A percentile compares a stretch with the other conserved stretches of the same genome.
Evolutionary conservation across 2,329 filamentous ascomycete genomes (phyloP).

Genomic region (Botrytis squamosa): DNA sequence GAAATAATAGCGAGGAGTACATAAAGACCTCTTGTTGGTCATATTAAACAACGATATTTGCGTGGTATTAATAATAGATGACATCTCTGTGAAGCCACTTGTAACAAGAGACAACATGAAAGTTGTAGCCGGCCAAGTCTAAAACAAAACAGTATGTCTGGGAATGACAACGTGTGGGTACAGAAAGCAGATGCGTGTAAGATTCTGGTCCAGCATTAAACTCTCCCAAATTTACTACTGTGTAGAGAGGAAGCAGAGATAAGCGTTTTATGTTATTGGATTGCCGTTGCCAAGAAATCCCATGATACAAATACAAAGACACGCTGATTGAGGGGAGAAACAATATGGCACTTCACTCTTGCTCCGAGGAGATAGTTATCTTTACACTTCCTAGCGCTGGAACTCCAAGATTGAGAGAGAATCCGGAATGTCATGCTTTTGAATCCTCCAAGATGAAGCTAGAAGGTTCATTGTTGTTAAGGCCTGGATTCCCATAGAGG

Average conservation of each 20-base stretch:
- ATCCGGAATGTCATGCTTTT: neutral
- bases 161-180: neutral
- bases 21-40: neutral
- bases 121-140: neutral
- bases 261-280: neutral
- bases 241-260: neutral
- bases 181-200: neutral
- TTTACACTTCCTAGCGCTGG: neutral
- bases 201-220: neutral
- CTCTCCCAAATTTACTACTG: too few species aligned
- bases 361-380: neutral
- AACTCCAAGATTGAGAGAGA: neutral
- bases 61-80: neutral
- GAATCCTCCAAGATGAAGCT: neutral
- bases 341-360: neutral
- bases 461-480: neutral
- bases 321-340: neutral
- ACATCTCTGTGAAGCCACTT: neutral
- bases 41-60: neutral
- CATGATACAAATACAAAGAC: neutral
- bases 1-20: neutral
- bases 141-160: neutral
- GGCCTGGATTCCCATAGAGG: neutral
- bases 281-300: neutral
- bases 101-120: neutral